Conservation (phyloP, 164 flowering plant genomes). For the Buxus sempervirens region DNA sequence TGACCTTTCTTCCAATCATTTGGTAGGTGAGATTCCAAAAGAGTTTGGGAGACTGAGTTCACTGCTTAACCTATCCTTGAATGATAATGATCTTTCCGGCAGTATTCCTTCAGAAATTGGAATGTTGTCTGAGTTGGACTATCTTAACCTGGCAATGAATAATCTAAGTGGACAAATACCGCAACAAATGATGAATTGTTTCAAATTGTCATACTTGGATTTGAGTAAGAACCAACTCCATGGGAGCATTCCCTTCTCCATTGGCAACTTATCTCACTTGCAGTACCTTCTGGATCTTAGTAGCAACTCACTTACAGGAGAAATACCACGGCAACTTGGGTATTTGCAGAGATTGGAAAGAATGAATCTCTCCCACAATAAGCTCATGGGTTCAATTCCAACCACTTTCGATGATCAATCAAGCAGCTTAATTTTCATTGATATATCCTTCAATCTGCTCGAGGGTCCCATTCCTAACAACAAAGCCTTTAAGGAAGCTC, state of each 20-base stretch:
- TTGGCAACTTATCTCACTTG: neutral
- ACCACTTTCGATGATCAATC: neutral
- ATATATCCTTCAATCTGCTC: neutral
- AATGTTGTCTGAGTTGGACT: neutral
- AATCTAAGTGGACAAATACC: neutral
- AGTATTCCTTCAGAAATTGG: neutral
- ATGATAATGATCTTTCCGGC: neutral
- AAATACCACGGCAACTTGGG: neutral
- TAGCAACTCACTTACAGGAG: neutral
- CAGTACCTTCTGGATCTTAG: neutral
- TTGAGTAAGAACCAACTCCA: neutral
- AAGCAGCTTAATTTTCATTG: neutral
- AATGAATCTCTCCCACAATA: neutral
- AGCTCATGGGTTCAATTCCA: neutral
- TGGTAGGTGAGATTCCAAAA: neutral
- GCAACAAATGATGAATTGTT: neutral
- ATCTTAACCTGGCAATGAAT: neutral
- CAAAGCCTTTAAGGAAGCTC: slow-evolving; percentile 1
- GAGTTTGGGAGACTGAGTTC: neutral
- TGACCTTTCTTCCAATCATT: neutral
- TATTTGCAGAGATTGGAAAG: neutral
- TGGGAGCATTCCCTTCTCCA: neutral
- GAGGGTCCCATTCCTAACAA: slow-evolving; percentile 3
- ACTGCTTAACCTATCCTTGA: neutral
- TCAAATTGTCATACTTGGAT: neutral